Base-by-base conservation (phyloP, 2,329 filamentous ascomycete genomes). In the Chaetomium sp. region DNA sequence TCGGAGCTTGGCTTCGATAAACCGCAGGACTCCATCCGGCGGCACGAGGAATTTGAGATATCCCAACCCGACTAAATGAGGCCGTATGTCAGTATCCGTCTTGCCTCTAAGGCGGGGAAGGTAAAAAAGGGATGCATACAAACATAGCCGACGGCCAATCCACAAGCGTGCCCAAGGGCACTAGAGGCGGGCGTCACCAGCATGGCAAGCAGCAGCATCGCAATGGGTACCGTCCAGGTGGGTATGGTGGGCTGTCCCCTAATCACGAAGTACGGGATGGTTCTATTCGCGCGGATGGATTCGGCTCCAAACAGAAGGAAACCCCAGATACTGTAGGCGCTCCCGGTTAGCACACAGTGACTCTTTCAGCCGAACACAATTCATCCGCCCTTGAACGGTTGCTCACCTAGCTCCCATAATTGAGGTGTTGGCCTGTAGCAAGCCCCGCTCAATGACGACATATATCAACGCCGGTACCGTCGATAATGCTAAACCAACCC, bases 41-140 rank as follows among this genome's bases (percentile, higher is more conserved):
- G 95, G 95, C 19, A 92, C 91, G 49, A 98, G 83, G 73, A 96
- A 90, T 76, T 92, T 93, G 71, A 98, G 86, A 75, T 93, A 96
- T 56, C 93, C 93, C 65, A 96, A 81, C 3, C 92, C 94, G 80
- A 89, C 91, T 93, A 69, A 16, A 42, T 42, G 13, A 33, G 42
- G 25, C n/a, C 54, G 60, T 76, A 59, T 76, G 72, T 63, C 49
- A 56, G 55, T 38, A 9, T 27, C 35, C 33, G 12, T 8, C 10
- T 19, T 7, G n/a, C n/a, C 5, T 13, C 49, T 2, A 16, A 5
- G 21, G 3, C 8, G 21, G 29, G 21, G 12, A 51, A 29, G 29
- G n/a, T n/a, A n/a, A 16, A 13, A 25, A 38, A 5, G 12, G 50
- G 16, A 2, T 29, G 81, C 88, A 78, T 82, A 92, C 93, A 94